Base-by-base conservation (phyloP, 768 basidiomycete species). In the Postia placenta region DNA sequence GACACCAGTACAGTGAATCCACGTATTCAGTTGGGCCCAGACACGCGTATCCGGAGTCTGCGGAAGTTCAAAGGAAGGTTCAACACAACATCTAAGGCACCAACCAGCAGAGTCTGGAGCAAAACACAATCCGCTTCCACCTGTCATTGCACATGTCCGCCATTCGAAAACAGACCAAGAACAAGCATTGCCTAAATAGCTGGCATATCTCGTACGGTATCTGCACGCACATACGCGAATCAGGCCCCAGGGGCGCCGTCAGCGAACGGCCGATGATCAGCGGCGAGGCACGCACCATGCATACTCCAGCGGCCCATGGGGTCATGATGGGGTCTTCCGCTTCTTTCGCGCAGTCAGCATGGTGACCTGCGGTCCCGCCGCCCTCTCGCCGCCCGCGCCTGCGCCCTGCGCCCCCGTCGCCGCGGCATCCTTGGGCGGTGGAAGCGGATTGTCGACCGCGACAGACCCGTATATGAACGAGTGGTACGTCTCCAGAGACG, bases 301-400 rank as follows among this genome's bases (percentile, higher is more conserved):
- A 9, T n/a, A n/a, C 33, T 9, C 33, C 33, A n/a, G 38, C 38
- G 9, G 19, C 22, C 15, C 49, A n/a, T 39, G 33, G 42, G 17
- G 33, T 45, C 45, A 57, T 12, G 54, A 46, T 5, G 55, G 60
- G 6, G 45, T 37, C 55, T 63, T 63, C 47, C 60, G 70, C 64
- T 73, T 73, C 64, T 68, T 80, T 55, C 87, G 74, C 53, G 72
- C 85, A 36, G 78, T 69, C 50, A 89, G 62, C 52, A 85, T 74
- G 11, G 73, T 83, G 54, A 88, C 75, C 50, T 65, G 62, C 61
- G 55, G 38, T 45, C 59, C 49, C 49, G 54, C 47, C 49, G 54
- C 47, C 48, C 53, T 48, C 30, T 47, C 53, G n/a, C 53, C 50
- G 15, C 47, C 47, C 37, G 46, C 50, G 51, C 40, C 42, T 25